Conservation (phyloP, 257 asterid species). For the Solanum tarijense region DNA sequence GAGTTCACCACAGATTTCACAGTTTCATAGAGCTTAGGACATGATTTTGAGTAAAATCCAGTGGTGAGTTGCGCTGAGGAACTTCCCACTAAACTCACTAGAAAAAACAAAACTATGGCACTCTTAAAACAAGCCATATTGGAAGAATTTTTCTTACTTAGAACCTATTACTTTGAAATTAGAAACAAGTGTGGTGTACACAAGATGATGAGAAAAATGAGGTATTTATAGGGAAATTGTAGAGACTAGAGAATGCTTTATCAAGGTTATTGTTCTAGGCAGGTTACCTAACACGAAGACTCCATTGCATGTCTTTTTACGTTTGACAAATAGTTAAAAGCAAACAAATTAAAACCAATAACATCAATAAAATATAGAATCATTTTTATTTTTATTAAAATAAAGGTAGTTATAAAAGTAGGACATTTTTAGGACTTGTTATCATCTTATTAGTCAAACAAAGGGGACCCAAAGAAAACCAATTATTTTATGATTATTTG, state of each 20-base stretch:
- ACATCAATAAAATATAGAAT: not conserved
- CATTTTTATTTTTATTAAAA: not conserved
- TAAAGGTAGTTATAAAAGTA: not conserved
- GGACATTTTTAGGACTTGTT: not conserved
- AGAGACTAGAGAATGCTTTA: not conserved
- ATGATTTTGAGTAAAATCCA: constrained; percentile 44
- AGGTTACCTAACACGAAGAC: constrained; percentile 63
- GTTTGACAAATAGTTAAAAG: constrained; percentile 13
- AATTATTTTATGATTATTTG: constrained; percentile 4
- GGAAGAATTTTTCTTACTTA: not conserved
- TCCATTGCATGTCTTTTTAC: constrained; percentile 34
- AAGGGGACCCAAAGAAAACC: not conserved
- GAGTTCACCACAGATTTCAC: constrained; percentile 39
- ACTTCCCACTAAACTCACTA: constrained; percentile 25
- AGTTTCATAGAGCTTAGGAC: constrained; percentile 42
- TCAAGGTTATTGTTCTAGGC: constrained; percentile 22
- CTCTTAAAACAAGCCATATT: constrained; percentile 41
- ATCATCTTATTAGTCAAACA: constrained; percentile 13
- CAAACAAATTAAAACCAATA: not conserved
- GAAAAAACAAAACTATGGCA: constrained; percentile 21
- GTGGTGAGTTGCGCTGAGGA: constrained; percentile 68
- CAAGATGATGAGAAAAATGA: not conserved
- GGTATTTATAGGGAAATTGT: constrained; percentile 24
- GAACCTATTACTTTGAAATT: not conserved
- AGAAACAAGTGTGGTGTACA: constrained; percentile 8